Evolutionary conservation across 2,329 filamentous ascomycete genomes (phyloP).

Genomic region (Didymella sp.): DNA sequence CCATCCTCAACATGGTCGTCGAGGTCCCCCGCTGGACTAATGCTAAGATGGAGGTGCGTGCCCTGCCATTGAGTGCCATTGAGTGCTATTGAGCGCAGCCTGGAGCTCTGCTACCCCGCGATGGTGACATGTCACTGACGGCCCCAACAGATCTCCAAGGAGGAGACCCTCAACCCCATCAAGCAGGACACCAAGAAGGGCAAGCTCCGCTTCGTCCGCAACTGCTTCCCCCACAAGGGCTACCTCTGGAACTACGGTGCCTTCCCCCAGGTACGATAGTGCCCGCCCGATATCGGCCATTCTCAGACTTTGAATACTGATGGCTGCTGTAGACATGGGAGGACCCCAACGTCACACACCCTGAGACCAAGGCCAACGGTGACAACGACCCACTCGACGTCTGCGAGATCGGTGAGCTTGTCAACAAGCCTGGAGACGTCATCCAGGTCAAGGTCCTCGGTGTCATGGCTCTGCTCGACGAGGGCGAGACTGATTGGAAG

Average conservation of each 20-base stretch:
- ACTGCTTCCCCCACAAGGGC: conserved; percentile 99
- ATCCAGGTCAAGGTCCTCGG: conserved; percentile 99
- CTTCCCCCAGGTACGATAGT: conserved; percentile 83
- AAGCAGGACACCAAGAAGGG: conserved; percentile 99
- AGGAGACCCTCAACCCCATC: conserved; percentile 97
- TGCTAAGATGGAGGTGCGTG: conserved; percentile 94
- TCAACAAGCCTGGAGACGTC: conserved; percentile 93
- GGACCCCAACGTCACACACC: conserved; percentile 94
- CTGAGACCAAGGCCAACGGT: conserved; percentile 99
- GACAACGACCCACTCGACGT: conserved; percentile 99
- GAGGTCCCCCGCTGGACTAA: conserved; percentile 99
- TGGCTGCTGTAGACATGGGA: conserved; percentile 82
- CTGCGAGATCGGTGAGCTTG: conserved; percentile 98
- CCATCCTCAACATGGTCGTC: conserved; percentile 97
- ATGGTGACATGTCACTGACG: conserved; percentile 28
- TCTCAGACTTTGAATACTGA: conserved; percentile 31
- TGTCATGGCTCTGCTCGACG: conserved; percentile 98
- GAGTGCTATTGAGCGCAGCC: conserved; percentile 1
- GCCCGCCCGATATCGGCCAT: conserved; percentile 39
- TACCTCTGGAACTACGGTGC: conserved; percentile 99
- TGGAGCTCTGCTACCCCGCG: conserved; percentile 23
- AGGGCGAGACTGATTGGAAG: conserved; percentile 99
- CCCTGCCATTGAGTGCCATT: conserved; percentile 18
- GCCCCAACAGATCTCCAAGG: conserved; percentile 85
- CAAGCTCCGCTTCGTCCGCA: conserved; percentile 98